These are phyloP conservation scores for Verticillium longisporum DNA, from an alignment of 2,329 filamentous ascomycete genomes.

Conservation along the genomic window DNA sequence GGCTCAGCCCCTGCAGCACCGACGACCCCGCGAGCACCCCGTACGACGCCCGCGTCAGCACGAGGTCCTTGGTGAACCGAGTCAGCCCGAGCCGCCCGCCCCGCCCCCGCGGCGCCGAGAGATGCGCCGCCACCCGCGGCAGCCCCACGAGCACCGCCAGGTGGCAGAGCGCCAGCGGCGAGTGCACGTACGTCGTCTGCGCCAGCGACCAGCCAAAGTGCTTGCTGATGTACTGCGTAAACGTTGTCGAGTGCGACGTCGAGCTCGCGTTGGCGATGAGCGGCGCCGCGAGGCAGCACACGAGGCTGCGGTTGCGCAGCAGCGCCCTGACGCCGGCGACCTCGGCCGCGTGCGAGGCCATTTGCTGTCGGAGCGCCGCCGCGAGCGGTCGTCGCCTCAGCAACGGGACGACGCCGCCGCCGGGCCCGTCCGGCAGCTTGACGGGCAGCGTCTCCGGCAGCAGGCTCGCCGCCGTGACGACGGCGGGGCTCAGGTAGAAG, in stretches of 20 bases:
- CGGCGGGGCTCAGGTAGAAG: conserved; percentile 20
- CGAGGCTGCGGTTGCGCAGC: conserved; percentile 27
- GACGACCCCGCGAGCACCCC: conserved; percentile 22
- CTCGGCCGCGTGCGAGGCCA: conserved; percentile 21
- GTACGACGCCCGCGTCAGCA: conserved; percentile 25
- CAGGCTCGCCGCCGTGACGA: conserved; percentile 23
- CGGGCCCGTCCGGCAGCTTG: conserved; percentile 8
- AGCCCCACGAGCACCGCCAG: conserved; percentile 27
- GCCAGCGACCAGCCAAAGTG: conserved; percentile 35
- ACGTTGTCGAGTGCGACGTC: conserved; percentile 24
- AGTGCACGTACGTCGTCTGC: conserved; percentile 33
- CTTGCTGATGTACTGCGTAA: conserved; percentile 36
- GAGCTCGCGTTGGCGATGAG: conserved; percentile 28
- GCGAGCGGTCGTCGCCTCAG: background rate
- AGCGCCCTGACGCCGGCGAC: conserved; percentile 24
- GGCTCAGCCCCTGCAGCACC: conserved; percentile 25
- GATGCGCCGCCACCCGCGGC: conserved; percentile 23
- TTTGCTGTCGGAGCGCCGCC: conserved; percentile 17
- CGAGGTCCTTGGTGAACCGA: conserved; percentile 28
- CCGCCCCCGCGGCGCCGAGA: conserved; percentile 12
- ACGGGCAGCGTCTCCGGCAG: conserved; percentile 32
- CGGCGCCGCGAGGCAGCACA: conserved; percentile 29
- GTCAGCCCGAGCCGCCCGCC: conserved; percentile 21
- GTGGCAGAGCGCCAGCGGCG: conserved; percentile 30
- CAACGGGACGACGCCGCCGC: background rate